Conservation (phyloP, 495 filamentous ascomycete species). For the Daldinia concentrica region DNA sequence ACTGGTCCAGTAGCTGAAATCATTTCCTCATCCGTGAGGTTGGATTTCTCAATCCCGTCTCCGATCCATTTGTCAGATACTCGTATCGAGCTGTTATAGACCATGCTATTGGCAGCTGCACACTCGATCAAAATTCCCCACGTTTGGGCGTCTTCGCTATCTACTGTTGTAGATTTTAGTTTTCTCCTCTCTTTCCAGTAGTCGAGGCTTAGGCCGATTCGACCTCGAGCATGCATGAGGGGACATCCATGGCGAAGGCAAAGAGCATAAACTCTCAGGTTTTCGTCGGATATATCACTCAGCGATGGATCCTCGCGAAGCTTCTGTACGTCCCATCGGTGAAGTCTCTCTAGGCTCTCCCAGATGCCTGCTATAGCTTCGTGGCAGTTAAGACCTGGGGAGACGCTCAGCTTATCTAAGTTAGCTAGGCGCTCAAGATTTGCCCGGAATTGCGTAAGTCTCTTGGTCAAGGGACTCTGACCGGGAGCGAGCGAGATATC, state of each 20-base stretch:
- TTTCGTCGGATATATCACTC: constrained; percentile 59
- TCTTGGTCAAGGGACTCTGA: constrained; percentile 66
- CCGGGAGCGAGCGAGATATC: constrained; percentile 58
- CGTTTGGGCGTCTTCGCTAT: constrained; percentile 50
- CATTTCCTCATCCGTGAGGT: constrained; percentile 52
- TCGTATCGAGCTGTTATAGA: constrained; percentile 67
- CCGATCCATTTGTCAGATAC: constrained; percentile 75
- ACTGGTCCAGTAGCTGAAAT: constrained; percentile 54
- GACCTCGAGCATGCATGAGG: constrained; percentile 74
- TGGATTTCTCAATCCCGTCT: constrained; percentile 61
- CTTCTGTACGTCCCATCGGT: constrained; percentile 73
- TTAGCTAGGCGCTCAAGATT: constrained; percentile 83
- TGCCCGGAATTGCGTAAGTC: constrained; percentile 73
- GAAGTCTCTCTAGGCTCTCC: constrained; percentile 68
- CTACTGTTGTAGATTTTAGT: constrained; percentile 49
- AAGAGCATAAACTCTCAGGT: constrained; percentile 63
- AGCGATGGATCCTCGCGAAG: constrained; percentile 61
- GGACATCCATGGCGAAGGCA: constrained; percentile 79
- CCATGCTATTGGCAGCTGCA: constrained; percentile 56
- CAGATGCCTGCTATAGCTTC: constrained; percentile 87
- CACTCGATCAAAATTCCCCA: constrained; percentile 74
- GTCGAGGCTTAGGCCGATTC: constrained; percentile 79
- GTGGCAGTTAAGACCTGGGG: constrained; percentile 81
- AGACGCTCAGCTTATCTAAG: constrained; percentile 79
- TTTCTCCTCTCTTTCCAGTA: constrained; percentile 81